Base-by-base conservation (phyloP, 2,329 filamentous ascomycete genomes). In the Didymella sp. region DNA sequence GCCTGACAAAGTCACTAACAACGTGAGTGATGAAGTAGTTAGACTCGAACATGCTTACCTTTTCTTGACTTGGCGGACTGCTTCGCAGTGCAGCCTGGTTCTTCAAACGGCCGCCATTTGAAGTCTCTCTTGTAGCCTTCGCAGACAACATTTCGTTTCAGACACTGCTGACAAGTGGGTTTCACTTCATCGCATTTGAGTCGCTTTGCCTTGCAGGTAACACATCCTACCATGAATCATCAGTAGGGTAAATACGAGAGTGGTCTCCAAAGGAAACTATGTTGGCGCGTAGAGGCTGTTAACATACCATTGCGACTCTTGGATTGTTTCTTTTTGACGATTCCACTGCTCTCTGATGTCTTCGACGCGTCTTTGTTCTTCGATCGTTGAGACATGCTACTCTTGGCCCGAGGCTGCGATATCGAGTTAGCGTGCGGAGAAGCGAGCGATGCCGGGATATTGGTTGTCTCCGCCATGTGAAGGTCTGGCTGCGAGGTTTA, bases 121-220 rank as follows among this genome's bases (percentile, higher is more conserved):
- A 89, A 90, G 72, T 89, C 86, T 72, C 89, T 91, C 73, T 86
- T 89, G 76, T 90, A 91, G 31, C 88, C 88, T 56, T 87, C 88
- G 70, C 88, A 91, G 3, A 78, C 72, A 21, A 90, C 87, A 60
- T 83, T 86, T 50, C 88, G 81, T 64, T 84, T 85, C 42, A 85
- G 80, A 70, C 88, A 90, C 77, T 90, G 87, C 56, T 85, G 79
- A 67, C 88, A 90, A 21, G 80, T 82, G 0, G 88, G 88, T 63
- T 90, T 89, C 42, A 84, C 85, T 77, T 91, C 88, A 72, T 90
- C 88, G 76, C 88, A 91, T 76, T 90, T 91, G 50, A 91, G 77
- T 57, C 88, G 81, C 76, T 90, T 90, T 60, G 85, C 82, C 76
- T 90, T 91, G 79, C 88, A 91, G 51, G 88, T 90, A 64, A 87